Evolutionary conservation across 139 green algal species (phyloP).

Genomic region (Edaphochlamys debaryana): DNA sequence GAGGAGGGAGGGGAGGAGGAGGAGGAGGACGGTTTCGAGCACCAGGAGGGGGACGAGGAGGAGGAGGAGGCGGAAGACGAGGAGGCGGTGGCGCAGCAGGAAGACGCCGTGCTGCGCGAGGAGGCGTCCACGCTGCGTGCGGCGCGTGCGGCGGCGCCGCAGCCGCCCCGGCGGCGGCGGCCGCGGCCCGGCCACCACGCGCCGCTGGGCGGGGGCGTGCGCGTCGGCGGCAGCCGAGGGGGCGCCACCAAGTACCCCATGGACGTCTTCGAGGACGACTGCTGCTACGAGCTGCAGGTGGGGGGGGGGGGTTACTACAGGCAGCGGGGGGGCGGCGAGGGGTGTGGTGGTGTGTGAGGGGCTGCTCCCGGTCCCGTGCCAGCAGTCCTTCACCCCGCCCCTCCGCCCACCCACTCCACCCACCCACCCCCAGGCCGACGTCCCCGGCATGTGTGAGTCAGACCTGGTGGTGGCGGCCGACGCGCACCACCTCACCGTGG

Average conservation of each 20-base stretch:
- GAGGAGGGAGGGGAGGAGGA: neutral
- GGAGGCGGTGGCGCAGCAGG: neutral
- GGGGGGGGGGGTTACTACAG: neutral
- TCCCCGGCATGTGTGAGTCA: slow-evolving; percentile 4
- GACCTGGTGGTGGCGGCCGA: slow-evolving; percentile 4
- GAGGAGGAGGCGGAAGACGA: neutral
- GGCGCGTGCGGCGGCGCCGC: neutral
- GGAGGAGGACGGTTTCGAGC: neutral
- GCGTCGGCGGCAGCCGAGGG: slow-evolving; percentile 6
- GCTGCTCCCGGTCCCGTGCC: too few relatives aligned
- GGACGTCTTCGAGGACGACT: slow-evolving; percentile 29
- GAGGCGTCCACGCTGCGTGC: too few relatives aligned
- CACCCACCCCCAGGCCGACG: slow-evolving; percentile 7
- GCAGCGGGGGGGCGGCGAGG: too few relatives aligned
- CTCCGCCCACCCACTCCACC: too few relatives aligned
- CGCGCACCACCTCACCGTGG: neutral
- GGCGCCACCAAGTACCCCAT: slow-evolving; percentile 12
- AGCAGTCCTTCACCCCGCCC: too few relatives aligned
- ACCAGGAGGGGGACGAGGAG: neutral
- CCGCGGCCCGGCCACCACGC: neutral
- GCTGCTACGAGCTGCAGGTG: slow-evolving; percentile 34
- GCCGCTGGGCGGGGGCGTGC: slow-evolving; percentile 25
- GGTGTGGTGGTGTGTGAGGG: too few relatives aligned
- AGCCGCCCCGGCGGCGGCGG: neutral
- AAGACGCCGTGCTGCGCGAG: neutral